These are phyloP conservation scores for Aspergillus novoparasiticus DNA, from an alignment of 2,329 filamentous ascomycete species.

Conservation along the genomic window DNA sequence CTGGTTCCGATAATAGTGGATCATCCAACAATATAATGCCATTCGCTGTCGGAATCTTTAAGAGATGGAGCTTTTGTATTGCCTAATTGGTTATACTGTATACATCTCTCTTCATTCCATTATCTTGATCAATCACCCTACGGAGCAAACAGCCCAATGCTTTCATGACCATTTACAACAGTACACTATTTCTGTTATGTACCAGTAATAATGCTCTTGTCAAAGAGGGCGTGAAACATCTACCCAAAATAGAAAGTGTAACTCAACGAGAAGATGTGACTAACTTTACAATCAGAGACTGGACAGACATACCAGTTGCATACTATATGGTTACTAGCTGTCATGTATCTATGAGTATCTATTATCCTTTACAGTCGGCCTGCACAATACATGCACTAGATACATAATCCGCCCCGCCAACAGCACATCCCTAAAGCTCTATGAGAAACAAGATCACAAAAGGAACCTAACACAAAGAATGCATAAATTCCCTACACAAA, in stretches of 20 bases:
- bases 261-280: too few relatives aligned
- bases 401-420: neutral
- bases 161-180: too few relatives aligned
- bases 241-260: too few relatives aligned
- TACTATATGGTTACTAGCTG: too few relatives aligned
- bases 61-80: neutral
- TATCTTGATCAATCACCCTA: too few relatives aligned
- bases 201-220: too few relatives aligned
- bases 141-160: too few relatives aligned
- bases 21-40: neutral
- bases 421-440: neutral
- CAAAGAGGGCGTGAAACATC: too few relatives aligned
- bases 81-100: neutral
- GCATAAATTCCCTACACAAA: slow-evolving; percentile 1
- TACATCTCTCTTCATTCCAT: neutral
- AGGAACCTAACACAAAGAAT: neutral
- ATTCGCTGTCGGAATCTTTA: neutral
- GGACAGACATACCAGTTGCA: too few relatives aligned
- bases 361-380: neutral
- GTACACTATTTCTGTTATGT: too few relatives aligned
- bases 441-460: neutral
- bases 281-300: too few relatives aligned
- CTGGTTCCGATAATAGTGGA: neutral
- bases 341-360: neutral
- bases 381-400: neutral